Evolutionary conservation across 495 filamentous ascomycete species (phyloP), one percentile per base, ranked within the genome.

Genomic region (Trichoderma virens): DNA sequence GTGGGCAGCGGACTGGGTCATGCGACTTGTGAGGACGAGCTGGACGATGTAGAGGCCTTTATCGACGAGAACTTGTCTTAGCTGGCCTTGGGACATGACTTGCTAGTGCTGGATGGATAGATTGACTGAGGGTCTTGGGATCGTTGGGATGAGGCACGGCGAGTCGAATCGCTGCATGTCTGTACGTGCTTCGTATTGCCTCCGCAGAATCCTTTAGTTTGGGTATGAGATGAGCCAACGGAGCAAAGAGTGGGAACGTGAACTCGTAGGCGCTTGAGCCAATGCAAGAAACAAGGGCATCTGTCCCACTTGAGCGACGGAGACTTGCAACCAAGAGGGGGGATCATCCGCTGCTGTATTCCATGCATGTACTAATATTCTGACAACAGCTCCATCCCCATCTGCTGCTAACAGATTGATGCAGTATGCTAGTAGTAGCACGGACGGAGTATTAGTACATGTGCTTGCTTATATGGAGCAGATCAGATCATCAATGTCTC

Each of bases 31-130:
- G 83, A 84, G 13, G 70, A 83, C 59, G 92, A 96, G 78, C 88
- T 96, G 63, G 80, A 90, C 65, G 87, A 95, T 70, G 74, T 96
- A 35, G 90, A 95, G 75, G 77, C 76, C 38, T 96, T 88, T 79
- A 69, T 96, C 43, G 76, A 79, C 23, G 78, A 85, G 67, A 75
- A 76, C 8, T 16, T 56, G 51, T 27, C 25, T 23, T 74, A 96
- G 56, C 88, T 90, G n/a, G 78, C 79, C 65, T 34, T 78, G 59
- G 72, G 39, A 32, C 18, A 47, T 8, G 18, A 5, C 18, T 25
- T 47, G 43, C 1, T 47, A 20, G n/a, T 25, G 43, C 43, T 47
- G 3, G 5, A 41, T 41, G 38, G 38, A 18, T 4, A 41, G 11
- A 18, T 41, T 41, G 14, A 41, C 38, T 41, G 18, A 11, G 9